Evolutionary conservation across 768 basidiomycete genomes (phyloP), one percentile per base, ranked within the genome.

Genomic region (Lactarius akahatsu): DNA sequence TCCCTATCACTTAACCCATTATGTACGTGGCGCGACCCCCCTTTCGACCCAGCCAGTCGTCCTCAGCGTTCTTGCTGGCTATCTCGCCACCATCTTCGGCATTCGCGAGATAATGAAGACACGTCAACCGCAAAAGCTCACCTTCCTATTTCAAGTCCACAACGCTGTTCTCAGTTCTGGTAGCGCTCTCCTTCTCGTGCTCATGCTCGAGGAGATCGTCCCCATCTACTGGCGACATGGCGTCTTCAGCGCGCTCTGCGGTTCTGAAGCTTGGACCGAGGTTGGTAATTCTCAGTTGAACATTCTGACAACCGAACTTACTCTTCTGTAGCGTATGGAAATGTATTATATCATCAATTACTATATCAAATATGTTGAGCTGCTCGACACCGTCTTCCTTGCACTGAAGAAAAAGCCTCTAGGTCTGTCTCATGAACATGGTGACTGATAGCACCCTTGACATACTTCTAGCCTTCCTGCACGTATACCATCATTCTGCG

Each of bases 271-370:
- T 62, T 99, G 94, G 94, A 96, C 96, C 50, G 81, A 88, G 70
- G 96, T 96, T 72, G 74, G 91, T 85, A 56, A 61, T 47, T 52
- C 59, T 30, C 59, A 55, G 54, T 62, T 30, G 26, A 34, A n/a
- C 20, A 15, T 57, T 69, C 43, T 40, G 30, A 23, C 15, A 56
- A 26, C 52, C 36, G 47, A 47, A 45, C 23, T 57, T 23, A 63
- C 20, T 64, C 20, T 8, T 50, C 26, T 54, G 16, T 73, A 97
- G 95, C 86, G 85, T 76, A 82, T 98, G 76, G 91, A 98, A 80
- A 90, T 95, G 74, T 98, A 92, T 81, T 98, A 99, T 81, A 94
- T 98, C 83, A 83, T 98, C 82, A 99, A 99, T 82, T 99, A 98
- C 80, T 95, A 89, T 79, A 93, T 97, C 86, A 98, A 98, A 77